Evolutionary conservation across 176 grass and related monocot species (phyloP).

Genomic region (Typha latifolia): DNA sequence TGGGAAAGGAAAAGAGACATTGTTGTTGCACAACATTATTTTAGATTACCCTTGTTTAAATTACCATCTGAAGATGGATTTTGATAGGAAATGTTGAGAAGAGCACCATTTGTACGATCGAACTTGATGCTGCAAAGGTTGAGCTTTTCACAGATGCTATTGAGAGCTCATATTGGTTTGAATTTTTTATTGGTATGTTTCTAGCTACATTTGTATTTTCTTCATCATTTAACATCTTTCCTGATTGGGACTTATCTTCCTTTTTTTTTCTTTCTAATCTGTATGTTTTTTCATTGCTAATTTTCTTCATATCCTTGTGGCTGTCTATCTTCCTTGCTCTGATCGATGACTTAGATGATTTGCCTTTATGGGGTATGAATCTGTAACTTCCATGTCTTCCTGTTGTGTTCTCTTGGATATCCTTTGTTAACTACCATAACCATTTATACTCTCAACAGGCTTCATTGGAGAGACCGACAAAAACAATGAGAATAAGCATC

Average conservation of each 20-base stretch:
- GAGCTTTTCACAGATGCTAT: constrained; percentile 70
- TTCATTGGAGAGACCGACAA: constrained; percentile 87
- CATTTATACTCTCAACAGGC: constrained; percentile 35
- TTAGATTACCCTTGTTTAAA: constrained; percentile 2
- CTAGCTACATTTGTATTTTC: constrained; percentile 2
- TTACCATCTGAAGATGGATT: constrained; percentile 20
- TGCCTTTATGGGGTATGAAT: constrained; percentile 92
- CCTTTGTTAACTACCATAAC: constrained; percentile 4
- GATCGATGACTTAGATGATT: constrained; percentile 55
- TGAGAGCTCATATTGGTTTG: constrained; percentile 85
- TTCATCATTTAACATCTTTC: constrained; percentile 7
- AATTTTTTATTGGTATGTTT: constrained; percentile 87
- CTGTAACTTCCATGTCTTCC: constrained; percentile 4
- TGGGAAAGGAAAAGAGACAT: neutral
- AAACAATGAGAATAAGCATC: constrained; percentile 73
- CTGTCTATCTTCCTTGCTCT: neutral
- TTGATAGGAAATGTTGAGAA: constrained; percentile 75
- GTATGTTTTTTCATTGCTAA: constrained; percentile 7
- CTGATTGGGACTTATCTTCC: neutral
- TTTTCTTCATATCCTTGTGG: constrained; percentile 11
- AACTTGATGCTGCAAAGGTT: constrained; percentile 58
- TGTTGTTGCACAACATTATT: neutral
- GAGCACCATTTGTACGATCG: constrained; percentile 55
- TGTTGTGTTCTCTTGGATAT: constrained; percentile 17
- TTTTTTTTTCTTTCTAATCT: constrained; percentile 7